Base-by-base conservation (phyloP, 176 grass and related monocot genomes). In the Rhipidocladum racemiflorum region DNA sequence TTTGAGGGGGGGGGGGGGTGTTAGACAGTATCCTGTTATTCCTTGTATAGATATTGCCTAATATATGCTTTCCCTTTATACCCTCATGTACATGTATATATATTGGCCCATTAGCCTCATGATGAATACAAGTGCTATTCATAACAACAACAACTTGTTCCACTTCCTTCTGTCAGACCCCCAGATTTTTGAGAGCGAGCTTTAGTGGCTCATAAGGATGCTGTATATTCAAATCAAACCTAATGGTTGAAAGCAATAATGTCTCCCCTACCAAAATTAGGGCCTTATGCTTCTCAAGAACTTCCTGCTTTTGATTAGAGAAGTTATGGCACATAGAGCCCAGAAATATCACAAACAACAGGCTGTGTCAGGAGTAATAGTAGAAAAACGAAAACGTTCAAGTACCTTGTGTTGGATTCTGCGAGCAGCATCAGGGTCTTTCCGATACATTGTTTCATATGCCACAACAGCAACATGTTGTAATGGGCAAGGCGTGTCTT, bases 191-290 rank as follows among this genome's bases (percentile, higher is more conserved):
- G 63, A 94, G 51, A 84, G 89, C 86, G 6, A 86, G 38, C 49
- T 84, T 79, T 78, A 94, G 79, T 51, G 89, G 89, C 43, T 87
- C 85, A 38, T 91, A 94, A 32, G 89, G 86, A 81, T 91, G 92
- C 2, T 78, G 86, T 62, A 94, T 80, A 67, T 87, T 91, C 71
- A 94, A 89, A 89, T 94, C 92, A 91, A 91, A 91, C 61, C 89
- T 43, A 51, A 94, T 78, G 29, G 89, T 94, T 56, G 89, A 81
- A 29, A 94, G 92, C 60, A 94, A 61, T 23, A 94, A 66, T 56
- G 86, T 88, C 51, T 94, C 92, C 72, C 92, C 89, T 14, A 71
- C 65, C 61, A 94, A 81, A 81, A 91, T 87, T 60, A 91, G 61
- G 4, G 61, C 59, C 56, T 91, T 91, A 61, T 86, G 92, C 83